Evolutionary conservation across 306 rosid genomes (phyloP), one percentile per base, ranked within the genome.

Genomic region (Mimosa bimucronata): DNA sequence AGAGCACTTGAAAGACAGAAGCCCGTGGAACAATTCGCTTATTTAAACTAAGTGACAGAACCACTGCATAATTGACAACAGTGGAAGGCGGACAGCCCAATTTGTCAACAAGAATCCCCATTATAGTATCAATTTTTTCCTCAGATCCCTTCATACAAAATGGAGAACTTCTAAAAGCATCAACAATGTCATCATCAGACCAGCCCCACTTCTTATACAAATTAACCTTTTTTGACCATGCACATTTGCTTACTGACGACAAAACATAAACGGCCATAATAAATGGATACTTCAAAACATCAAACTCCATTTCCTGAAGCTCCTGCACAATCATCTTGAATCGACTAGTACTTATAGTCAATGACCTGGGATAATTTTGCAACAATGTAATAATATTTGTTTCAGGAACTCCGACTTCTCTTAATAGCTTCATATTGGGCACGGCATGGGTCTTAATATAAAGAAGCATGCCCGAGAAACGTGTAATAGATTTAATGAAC

Each of bases 161-260:
- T 2, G 86, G 86, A 37, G 23, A 42, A 11, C 41, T 9, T 70
- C 78, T 73, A 60, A 86, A 86, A 11, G 83, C 85, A 3, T 28
- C 58, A 55, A 37, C 10, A 31, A 79, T 50, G 3, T 83, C 75
- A 46, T 83, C 6, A 28, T 77, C 85, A 40, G 83, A 67, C 77
- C 81, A 83, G 25, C 81, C 89, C 86, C 86, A 86, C 9, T 52
- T 80, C 72, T 57, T 77, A 61, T 80, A 83, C 42, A 68, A n/a
- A 34, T 52, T 41, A 26, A 70, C 55, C 83, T 86, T 86, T 61
- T 68, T 66, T 31, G 13, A 66, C 85, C 86, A 73, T 1, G 83
- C 81, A 7, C 82, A 76, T 48, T 67, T 80, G 75, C 67, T 80
- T 58, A 77, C 13, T 3, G 29, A 14, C 1, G 53, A 18, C 65